Evolutionary conservation across 345 rosid genomes (phyloP), one percentile per base, ranked within the genome.

Genomic region (Isatis tinctoria): DNA sequence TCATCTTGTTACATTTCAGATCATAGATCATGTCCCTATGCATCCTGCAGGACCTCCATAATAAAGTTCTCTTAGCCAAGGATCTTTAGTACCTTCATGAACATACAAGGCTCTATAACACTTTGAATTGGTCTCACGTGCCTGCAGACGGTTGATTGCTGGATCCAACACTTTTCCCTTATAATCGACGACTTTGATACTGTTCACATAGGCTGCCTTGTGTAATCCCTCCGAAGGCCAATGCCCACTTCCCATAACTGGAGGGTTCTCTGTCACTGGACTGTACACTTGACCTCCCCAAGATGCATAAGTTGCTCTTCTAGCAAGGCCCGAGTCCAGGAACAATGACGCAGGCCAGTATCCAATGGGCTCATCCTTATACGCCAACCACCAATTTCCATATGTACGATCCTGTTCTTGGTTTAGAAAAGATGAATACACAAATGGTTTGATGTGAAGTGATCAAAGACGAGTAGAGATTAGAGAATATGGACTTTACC

Each of bases 261-360:
- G 77, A 63, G 43, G 13, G 10, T n/a, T 30, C 62, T 63, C 53
- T 51, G n/a, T 18, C n/a, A 3, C 17, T 40, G 56, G 63, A 35
- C n/a, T 63, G n/a, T 52, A 73, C 1, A 8, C 62, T 62, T 53
- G 40, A 22, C 63, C 70, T 27, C 70, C 70, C 76, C 70, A 73
- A 39, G 76, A 11, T 22, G 37, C 70, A 28, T 26, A 60, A 26
- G 2, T 4, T 35, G 43, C 63, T 16, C 2, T 6, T 3, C 39
- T 36, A 51, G 16, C 35, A 17, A 44, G 26, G 4, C 45, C 24
- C 7, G n/a, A 7, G 39, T 4, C 10, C 26, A 9, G 3, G 58
- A 80, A 66, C 51, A 72, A 10, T 5, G 69, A 3, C 9, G 32
- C 59, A 36, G 78, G 75, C 78, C 78, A 76, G 32, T 75, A 72